Evolutionary conservation across 2,329 filamentous ascomycete genomes (phyloP), one percentile per base, ranked within the genome.

Genomic region (Xylaria sp.): DNA sequence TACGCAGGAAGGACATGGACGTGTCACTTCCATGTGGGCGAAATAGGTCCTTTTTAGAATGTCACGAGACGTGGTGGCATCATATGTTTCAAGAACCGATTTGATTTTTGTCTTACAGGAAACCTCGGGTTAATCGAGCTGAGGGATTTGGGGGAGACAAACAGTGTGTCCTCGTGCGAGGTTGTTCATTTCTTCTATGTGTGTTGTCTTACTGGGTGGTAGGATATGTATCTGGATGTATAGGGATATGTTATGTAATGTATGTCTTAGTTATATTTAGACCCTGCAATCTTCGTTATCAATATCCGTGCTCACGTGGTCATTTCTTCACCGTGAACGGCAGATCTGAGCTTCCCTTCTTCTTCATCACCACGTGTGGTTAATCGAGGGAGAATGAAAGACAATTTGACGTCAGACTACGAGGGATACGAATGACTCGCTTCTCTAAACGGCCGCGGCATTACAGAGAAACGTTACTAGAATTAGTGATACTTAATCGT

Each of bases 61-160:
- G 31, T 56, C 53, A 56, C 53, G n/a, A 56, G 31, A 36, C 11
- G 10, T 38, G 10, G 33, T 38, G 13, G 33, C 38, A 54, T 31
- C 51, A 36, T 54, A 33, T 54, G 31, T 56, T 56, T 56, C 53
- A 56, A 4, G 13, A 56, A 6, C n/a, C 17, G 53, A 38, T 38
- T 20, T 23, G 9, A 31, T 36, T 36, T 31, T 23, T 54, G 51
- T 54, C 31, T 54, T 23, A 36, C 31, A 10, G 17, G 9, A 11
- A 54, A 20, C 6, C 13, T 54, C 28, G 51, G 51, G 28, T 13
- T 28, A 20, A 2, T 10, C 11, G 20, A 20, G 17, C 28, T 33
- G 31, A 56, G n/a, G 28, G n/a, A 33, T 28, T 20, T n/a, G 10
- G 49, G 20, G 6, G 33, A 33, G 31, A 11, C 11, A 56, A 56